Evolutionary conservation across 2,329 filamentous ascomycete genomes (phyloP).

Genomic region (Cladosporium phlei): DNA sequence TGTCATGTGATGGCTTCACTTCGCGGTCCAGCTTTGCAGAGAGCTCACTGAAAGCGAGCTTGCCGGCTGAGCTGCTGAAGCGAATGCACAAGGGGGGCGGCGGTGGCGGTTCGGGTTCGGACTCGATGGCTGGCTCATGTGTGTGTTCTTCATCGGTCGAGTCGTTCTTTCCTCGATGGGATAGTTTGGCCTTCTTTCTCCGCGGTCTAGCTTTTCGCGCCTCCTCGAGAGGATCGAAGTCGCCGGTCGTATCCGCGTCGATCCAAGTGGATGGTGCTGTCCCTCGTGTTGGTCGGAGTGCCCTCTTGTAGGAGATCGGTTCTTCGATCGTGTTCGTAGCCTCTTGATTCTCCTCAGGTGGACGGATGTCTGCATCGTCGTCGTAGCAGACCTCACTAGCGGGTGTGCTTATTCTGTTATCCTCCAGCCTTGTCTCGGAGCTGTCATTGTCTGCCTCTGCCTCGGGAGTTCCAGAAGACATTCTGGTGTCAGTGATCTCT

Average conservation of each 20-base stretch:
- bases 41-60: neutral
- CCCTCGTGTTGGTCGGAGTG: neutral
- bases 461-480: too few species aligned
- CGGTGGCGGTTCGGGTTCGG: neutral
- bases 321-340: neutral
- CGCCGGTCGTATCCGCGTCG: slow-evolving; percentile 34
- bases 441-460: too few species aligned
- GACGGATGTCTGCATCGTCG: too few species aligned
- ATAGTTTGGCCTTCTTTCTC: neutral
- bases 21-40: neutral
- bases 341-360: too few species aligned
- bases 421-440: neutral
- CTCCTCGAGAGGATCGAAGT: slow-evolving; percentile 29
- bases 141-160: neutral
- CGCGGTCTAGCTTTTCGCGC: slow-evolving; percentile 5
- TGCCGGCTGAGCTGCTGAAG: neutral
- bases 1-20: slow-evolving; percentile 3
- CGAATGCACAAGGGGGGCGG: neutral
- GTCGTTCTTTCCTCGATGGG: neutral
- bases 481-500: too few species aligned
- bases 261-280: neutral
- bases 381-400: too few species aligned
- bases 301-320: neutral
- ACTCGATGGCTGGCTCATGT: neutral
- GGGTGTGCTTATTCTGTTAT: too few species aligned